These are phyloP conservation scores for Myriosclerotinia duriaeana DNA, from an alignment of 2,329 filamentous ascomycete species.

Conservation along the genomic window DNA sequence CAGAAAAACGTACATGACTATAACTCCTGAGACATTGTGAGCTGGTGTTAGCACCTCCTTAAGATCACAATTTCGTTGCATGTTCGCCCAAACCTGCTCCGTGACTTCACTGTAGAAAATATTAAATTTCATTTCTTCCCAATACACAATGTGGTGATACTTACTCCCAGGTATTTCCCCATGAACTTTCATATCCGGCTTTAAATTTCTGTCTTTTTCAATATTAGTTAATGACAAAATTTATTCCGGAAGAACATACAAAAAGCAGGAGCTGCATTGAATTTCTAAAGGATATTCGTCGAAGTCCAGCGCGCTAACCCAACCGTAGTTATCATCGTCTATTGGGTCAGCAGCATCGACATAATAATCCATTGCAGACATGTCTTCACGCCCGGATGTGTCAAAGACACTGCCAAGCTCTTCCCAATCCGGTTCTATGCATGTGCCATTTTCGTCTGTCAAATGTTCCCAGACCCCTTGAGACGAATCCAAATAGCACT, in stretches of 20 bases:
- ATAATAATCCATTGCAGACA: conserved; percentile 4
- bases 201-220: neutral
- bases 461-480: neutral
- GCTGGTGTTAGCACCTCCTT: neutral
- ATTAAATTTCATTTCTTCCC: neutral
- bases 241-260: conserved; percentile 2
- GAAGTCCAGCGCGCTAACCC: neutral
- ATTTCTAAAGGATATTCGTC: conserved; percentile 3
- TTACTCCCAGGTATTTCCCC: neutral
- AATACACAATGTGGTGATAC: neutral
- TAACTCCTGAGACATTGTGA: conserved; percentile 4
- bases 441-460: neutral
- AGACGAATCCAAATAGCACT: neutral
- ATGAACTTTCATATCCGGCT: neutral
- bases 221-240: neutral
- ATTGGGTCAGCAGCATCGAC: neutral
- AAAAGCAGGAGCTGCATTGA: neutral
- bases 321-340: conserved; percentile 4
- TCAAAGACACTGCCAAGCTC: neutral
- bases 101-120: neutral
- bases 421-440: neutral
- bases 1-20: neutral
- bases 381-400: neutral
- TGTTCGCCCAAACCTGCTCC: conserved; percentile 6
- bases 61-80: neutral